A percentile compares a stretch with the other conserved stretches of the same genome.
Evolutionary conservation across 2,329 filamentous ascomycete species (phyloP).

Genomic region (Pseudogymnoascus sp.): DNA sequence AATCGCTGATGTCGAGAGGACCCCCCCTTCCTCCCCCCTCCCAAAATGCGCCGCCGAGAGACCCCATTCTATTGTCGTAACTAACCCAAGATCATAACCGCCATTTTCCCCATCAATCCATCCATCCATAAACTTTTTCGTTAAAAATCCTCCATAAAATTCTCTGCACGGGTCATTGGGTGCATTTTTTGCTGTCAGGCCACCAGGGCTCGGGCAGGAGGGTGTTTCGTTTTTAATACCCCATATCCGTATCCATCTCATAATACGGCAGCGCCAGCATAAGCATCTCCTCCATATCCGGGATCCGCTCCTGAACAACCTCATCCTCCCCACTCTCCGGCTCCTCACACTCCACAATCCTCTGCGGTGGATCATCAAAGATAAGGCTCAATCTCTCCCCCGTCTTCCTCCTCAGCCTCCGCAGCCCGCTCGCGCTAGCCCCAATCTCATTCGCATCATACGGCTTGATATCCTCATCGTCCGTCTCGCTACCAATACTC

Average conservation of each 20-base stretch:
- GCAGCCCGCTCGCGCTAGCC: slow-evolving; percentile 23
- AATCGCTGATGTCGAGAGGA: background rate
- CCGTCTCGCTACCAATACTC: slow-evolving; percentile 28
- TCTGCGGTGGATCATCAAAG: slow-evolving; percentile 27
- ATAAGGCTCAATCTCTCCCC: slow-evolving; percentile 24
- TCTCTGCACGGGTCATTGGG: background rate
- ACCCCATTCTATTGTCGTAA: slow-evolving; percentile 4
- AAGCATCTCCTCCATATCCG: slow-evolving; percentile 4
- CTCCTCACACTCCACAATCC: slow-evolving; percentile 27
- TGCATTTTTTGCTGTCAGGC: background rate
- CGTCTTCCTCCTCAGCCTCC: slow-evolving; percentile 26
- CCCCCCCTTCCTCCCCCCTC: background rate
- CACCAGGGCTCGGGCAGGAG: background rate
- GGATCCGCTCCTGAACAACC: background rate
- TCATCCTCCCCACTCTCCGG: slow-evolving; percentile 25
- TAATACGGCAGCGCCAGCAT: slow-evolving; percentile 4
- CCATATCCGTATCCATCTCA: background rate
- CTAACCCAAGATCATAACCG: background rate
- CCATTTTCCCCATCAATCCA: background rate
- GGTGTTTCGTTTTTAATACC: background rate
- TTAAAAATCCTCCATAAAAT: background rate
- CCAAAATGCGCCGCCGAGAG: slow-evolving; percentile 6
- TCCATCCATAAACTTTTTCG: background rate
- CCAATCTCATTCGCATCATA: slow-evolving; percentile 22
- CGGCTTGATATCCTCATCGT: slow-evolving; percentile 27